These are phyloP conservation scores for Colletotrichum camelliae DNA, from an alignment of 2,329 filamentous ascomycete genomes.

Conservation along the genomic window DNA sequence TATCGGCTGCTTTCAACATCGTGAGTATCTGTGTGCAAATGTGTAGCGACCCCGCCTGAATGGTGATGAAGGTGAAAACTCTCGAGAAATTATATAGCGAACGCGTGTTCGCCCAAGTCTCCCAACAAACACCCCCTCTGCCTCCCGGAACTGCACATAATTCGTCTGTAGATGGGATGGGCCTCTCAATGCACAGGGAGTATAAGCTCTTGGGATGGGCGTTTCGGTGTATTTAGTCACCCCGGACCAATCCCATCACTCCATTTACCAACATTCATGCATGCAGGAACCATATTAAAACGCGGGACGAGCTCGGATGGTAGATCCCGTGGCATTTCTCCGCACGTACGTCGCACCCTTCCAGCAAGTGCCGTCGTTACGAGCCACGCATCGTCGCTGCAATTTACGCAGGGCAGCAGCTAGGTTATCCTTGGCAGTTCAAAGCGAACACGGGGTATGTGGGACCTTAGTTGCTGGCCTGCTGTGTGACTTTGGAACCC, in stretches of 20 bases:
- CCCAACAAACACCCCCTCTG: neutral
- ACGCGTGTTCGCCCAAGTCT: neutral
- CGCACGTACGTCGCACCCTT: neutral
- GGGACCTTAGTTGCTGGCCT: neutral
- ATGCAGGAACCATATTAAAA: neutral
- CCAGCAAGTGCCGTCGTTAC: neutral
- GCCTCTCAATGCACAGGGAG: neutral
- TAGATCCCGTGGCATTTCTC: neutral
- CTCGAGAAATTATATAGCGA: neutral
- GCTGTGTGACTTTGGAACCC: neutral
- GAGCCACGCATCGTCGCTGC: neutral
- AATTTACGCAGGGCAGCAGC: neutral
- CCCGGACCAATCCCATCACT: neutral
- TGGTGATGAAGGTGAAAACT: neutral
- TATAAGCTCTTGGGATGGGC: neutral
- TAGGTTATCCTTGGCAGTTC: neutral
- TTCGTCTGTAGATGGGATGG: neutral
- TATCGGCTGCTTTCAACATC: neutral
- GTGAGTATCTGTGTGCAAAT: no score
- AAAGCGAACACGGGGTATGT: neutral
- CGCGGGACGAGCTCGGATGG: neutral
- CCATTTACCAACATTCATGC: neutral
- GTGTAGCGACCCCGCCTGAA: neutral
- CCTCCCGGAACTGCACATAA: neutral
- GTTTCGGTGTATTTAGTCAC: neutral